Evolutionary conservation across 1,139 yeast species (phyloP).

Genomic region (Sporopachydermia cereana): DNA sequence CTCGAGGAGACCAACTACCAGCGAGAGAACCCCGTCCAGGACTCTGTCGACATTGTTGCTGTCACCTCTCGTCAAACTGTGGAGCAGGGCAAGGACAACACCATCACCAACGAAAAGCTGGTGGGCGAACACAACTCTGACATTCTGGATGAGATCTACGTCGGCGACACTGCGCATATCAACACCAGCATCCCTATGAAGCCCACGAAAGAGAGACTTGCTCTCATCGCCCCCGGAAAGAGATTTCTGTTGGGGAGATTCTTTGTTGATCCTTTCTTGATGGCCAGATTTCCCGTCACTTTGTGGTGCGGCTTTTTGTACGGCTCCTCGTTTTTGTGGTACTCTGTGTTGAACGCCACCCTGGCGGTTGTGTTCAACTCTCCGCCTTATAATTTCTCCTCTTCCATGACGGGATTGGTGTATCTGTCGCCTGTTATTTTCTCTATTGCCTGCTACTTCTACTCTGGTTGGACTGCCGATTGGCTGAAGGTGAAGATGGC

Average conservation of each 20-base stretch:
- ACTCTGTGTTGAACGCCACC: slow-evolving; percentile 38
- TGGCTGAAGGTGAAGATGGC: slow-evolving; percentile 28
- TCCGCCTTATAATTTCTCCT: slow-evolving; percentile 31
- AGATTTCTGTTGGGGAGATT: slow-evolving; percentile 24
- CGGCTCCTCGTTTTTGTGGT: slow-evolving; percentile 51
- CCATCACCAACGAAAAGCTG: background rate
- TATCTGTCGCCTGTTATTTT: slow-evolving; percentile 32
- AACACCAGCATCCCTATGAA: slow-evolving; percentile 16
- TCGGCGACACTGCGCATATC: slow-evolving; percentile 2
- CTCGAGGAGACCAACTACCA: slow-evolving; percentile 38
- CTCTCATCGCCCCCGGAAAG: slow-evolving; percentile 22
- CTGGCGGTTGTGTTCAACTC: slow-evolving; percentile 30
- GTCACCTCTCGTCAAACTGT: slow-evolving; percentile 83
- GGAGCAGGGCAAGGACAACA: background rate
- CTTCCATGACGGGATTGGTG: slow-evolving; percentile 32
- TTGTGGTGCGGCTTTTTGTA: slow-evolving; percentile 52
- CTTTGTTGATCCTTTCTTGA: slow-evolving; percentile 31
- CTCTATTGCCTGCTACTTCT: slow-evolving; percentile 23
- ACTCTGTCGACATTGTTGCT: slow-evolving; percentile 66
- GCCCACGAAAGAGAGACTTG: slow-evolving; percentile 25
- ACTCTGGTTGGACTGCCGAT: slow-evolving; percentile 29
- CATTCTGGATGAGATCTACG: background rate
- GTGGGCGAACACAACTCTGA: background rate
- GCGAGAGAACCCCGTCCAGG: slow-evolving; percentile 16
- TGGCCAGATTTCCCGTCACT: slow-evolving; percentile 41